Evolutionary conservation across 805 yeast genomes (phyloP).

Genomic region (Zygosaccharomyces gambellarensis): DNA sequence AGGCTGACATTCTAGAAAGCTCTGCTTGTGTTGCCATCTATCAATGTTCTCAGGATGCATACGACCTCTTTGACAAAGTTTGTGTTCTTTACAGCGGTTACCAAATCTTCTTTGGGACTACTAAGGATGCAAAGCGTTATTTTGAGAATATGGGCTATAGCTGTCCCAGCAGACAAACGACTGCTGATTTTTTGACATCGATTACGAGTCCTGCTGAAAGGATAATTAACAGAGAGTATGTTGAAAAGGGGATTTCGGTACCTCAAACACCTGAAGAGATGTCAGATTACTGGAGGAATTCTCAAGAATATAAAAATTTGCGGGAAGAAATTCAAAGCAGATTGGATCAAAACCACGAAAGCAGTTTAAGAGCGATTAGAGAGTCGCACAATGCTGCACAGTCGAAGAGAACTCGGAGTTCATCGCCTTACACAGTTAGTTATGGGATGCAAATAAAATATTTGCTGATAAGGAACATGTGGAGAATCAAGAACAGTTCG

Average conservation of each 20-base stretch:
- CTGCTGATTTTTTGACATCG: conserved; percentile 68
- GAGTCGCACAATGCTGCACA: conserved; percentile 51
- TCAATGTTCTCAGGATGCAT: conserved; percentile 65
- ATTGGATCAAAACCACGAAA: conserved; percentile 24
- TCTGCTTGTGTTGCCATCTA: conserved; percentile 65
- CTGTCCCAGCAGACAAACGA: conserved; percentile 61
- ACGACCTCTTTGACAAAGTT: conserved; percentile 59
- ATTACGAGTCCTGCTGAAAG: conserved; percentile 65
- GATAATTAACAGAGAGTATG: conserved; percentile 26
- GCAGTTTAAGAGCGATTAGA: conserved; percentile 18
- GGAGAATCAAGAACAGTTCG: conserved; percentile 49
- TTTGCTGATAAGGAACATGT: conserved; percentile 42
- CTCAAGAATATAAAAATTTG: conserved; percentile 42
- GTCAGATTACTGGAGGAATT: conserved; percentile 51
- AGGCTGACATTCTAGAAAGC: conserved; percentile 48
- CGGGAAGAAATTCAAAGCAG: conserved; percentile 43
- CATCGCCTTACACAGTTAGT: conserved; percentile 52
- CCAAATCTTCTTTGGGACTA: conserved; percentile 62
- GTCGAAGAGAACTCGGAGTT: conserved; percentile 41
- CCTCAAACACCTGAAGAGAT: conserved; percentile 64
- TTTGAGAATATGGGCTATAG: conserved; percentile 61
- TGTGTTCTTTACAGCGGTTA: conserved; percentile 54
- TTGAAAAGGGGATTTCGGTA: conserved; percentile 45
- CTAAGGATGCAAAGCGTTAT: conserved; percentile 47
- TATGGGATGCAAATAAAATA: conserved; percentile 50